Evolutionary conservation across 768 basidiomycete species (phyloP), one percentile per base, ranked within the genome.

Genomic region (Cubamyces sp.): DNA sequence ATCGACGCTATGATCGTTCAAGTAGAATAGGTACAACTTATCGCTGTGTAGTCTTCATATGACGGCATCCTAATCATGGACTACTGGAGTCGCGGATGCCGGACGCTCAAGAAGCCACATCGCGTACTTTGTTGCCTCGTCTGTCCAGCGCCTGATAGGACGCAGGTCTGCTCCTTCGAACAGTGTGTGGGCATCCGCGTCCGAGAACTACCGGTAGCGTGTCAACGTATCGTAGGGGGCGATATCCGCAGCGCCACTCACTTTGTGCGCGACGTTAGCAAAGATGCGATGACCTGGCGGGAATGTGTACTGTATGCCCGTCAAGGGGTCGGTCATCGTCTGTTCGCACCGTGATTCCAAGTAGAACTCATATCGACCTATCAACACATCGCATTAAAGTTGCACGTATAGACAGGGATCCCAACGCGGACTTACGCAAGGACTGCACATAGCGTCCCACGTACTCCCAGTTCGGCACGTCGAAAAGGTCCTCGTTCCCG

Each of bases 381-480:
- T 43, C 1, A 43, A n/a, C 16, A 43, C 19, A 6, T 16, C 16
- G 5, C 12, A 12, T 3, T 12, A 11, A 19, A 3, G 2, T 43
- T 15, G 4, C 16, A 43, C 16, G 42, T 7, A n/a, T 15, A 19
- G 11, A 18, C 18, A 16, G 1, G 2, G 5, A 43, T 16, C 34
- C 59, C 1, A 54, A 34, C 3, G 48, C 21, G 14, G 3, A 74
- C 82, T 66, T 54, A 82, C 84, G 79, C 58, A 74, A 72, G 8
- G 81, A 66, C 67, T 84, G 81, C 62, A 93, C 90, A 64, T 82
- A 87, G 25, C 65, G 71, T 16, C 78, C 78, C 55, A 85, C 75
- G 71, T 94, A 94, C 60, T 87, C 86, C 91, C 92, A 96, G 23
- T 90, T 85, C 39, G 76, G 73, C 61, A 83, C 79, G 30, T 82